These are phyloP conservation scores for Fusarium burgessii DNA, from an alignment of 2,329 filamentous ascomycete species.

Conservation along the genomic window DNA sequence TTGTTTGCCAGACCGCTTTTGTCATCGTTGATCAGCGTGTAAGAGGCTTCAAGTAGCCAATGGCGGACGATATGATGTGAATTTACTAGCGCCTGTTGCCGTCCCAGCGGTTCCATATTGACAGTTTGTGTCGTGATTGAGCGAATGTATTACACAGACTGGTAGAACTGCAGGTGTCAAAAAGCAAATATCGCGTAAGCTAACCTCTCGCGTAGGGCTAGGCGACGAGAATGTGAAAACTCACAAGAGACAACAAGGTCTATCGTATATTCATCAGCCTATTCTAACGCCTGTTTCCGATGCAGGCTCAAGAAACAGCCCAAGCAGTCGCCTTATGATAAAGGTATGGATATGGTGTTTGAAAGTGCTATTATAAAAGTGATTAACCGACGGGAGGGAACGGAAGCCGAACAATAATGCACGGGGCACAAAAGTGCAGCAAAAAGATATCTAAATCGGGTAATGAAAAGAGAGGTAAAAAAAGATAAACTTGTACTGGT, in stretches of 20 bases:
- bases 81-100: background rate
- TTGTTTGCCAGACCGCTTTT: slow-evolving; percentile 16
- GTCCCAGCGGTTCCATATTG: background rate
- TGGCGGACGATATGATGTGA: background rate
- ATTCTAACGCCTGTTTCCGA: background rate
- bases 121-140: background rate
- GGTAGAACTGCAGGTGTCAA: background rate
- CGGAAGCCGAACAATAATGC: background rate
- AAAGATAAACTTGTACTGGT: background rate
- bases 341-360: background rate
- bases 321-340: background rate
- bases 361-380: background rate
- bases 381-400: background rate
- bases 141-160: background rate
- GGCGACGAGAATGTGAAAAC: background rate
- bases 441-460: background rate
- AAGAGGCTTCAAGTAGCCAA: background rate
- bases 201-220: background rate
- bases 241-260: slow-evolving; percentile 2
- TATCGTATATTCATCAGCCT: background rate
- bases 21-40: background rate
- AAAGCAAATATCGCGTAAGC: background rate
- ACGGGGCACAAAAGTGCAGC: slow-evolving; percentile 2
- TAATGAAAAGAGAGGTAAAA: background rate
- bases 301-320: background rate